Evolutionary conservation across 257 asterid genomes (phyloP).

Genomic region (Apocynum venetum): DNA sequence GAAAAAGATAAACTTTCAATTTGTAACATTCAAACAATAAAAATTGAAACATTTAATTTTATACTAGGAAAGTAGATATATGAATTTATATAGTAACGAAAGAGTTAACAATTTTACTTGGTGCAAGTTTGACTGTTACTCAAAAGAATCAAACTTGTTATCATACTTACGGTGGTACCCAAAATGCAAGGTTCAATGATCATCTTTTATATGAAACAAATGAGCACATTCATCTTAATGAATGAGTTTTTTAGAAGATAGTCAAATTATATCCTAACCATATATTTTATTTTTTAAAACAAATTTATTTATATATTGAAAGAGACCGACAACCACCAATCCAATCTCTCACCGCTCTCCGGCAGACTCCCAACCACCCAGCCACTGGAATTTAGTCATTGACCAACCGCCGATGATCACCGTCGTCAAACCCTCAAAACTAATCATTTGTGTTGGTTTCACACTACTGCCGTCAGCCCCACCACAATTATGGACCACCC

Average conservation of each 20-base stretch:
- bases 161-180: too few relatives aligned
- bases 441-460: not conserved
- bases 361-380: slow-evolving; percentile 9
- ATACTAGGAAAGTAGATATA: too few relatives aligned
- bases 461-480: slow-evolving; percentile 3
- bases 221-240: not conserved
- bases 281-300: not conserved
- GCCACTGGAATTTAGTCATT: not conserved
- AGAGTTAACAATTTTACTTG: too few relatives aligned
- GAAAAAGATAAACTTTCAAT: too few relatives aligned
- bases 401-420: not conserved
- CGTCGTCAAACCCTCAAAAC: not conserved
- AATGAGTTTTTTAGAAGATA: not conserved
- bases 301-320: not conserved
- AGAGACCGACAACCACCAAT: not conserved
- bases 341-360: slow-evolving; percentile 3
- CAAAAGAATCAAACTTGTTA: too few relatives aligned
- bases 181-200: not conserved
- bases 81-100: too few relatives aligned
- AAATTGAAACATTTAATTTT: too few relatives aligned
- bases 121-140: too few relatives aligned
- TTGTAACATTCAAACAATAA: too few relatives aligned
- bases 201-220: not conserved
- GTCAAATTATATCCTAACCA: not conserved
- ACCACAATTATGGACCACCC: not conserved